Evolutionary conservation across 1,139 yeast genomes (phyloP), one percentile per base, ranked within the genome.

Genomic region (Saccharomyces hybrid): DNA sequence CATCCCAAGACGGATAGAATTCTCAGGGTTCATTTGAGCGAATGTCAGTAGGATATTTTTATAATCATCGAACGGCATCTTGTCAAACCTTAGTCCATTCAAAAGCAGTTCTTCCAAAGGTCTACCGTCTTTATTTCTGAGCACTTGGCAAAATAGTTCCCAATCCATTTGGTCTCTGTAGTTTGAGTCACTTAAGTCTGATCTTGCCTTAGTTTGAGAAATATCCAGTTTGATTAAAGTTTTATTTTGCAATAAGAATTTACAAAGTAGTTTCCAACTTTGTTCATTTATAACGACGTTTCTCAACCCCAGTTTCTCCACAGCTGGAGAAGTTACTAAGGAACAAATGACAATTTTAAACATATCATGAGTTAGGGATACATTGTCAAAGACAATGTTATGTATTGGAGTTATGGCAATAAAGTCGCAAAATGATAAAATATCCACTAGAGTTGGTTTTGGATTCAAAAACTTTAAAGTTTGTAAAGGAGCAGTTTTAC

Each of bases 361-460:
- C 97, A 89, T 90, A 62, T 87, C 93, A 0, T 86, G 81, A 4
- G 88, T 80, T 74, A 91, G 76, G 3, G 85, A 75, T 32, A 88
- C 96, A 64, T 89, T 88, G 71, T 91, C 97, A 64, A 91, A 86
- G 8, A 86, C 81, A 4, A 91, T 78, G 2, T 87, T 83, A 56
- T 83, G 81, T 42, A 91, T 84, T 0, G 96, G 96, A 0, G 88
- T 87, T 48, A 89, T 85, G 1, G 96, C 81, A 54, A 91, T 75
- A 65, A 91, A 91, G 69, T 91, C 98, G 58, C 91, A 80, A 68
- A 91, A 89, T 2, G 97, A 88, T 55, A 89, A 77, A 7, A 90
- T 81, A 72, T 91, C 98, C 63, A 91, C 88, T 60, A 90, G 73
- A 0, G 98, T 90, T 1, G 98, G 98, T 60, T 84, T 83, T 7